Base-by-base conservation (phyloP, 169 alveolate species). In the Eimeria acervulina region DNA sequence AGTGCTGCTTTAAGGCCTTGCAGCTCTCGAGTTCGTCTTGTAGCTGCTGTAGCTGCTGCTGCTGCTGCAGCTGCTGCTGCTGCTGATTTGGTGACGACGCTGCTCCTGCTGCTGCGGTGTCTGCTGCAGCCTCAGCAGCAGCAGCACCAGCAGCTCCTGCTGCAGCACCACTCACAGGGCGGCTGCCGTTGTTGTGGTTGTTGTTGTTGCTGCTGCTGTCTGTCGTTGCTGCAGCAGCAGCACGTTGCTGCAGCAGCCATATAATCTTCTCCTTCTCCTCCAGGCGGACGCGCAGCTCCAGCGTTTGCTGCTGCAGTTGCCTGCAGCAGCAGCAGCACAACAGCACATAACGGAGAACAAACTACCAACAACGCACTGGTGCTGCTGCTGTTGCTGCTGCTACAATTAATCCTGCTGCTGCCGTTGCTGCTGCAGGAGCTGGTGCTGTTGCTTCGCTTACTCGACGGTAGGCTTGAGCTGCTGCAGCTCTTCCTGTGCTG, bases 241-340 rank as follows among this genome's bases (percentile, higher is more conserved):
- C 74, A 17, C 95, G 95, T 13, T 78, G 95, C 95, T 90, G 95
- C 95, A 90, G 61, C 72, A 90, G 61, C 76, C 87, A 52, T 17
- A 90, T 81, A 7, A 90, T n/a, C 78, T 72, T 90, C 76, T 90
- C 70, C 95, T 90, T 76, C 89, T 90, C 95, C 89, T 90, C 95
- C 63, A 90, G 61, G 15, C 95, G 95, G 36, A 31, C 89, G 17
- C 95, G 88, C 51, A 72, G 88, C 42, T 90, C 95, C 61, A 52
- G 40, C 38, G 89, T 72, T 52, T 90, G 80, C 89, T 68, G 87
- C 78, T 90, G 72, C 76, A 33, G 47, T 80, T 42, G 84, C 66
- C 70, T 31, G 95, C 95, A 63, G 87, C 95, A 70, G 72, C 85
- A 88, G 68, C 87, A 76, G 87, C 87, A 76, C 8, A 59, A 21